Conservation (phyloP, 2,329 filamentous ascomycete species). For the Phaeosphaeriaceae sp. region DNA sequence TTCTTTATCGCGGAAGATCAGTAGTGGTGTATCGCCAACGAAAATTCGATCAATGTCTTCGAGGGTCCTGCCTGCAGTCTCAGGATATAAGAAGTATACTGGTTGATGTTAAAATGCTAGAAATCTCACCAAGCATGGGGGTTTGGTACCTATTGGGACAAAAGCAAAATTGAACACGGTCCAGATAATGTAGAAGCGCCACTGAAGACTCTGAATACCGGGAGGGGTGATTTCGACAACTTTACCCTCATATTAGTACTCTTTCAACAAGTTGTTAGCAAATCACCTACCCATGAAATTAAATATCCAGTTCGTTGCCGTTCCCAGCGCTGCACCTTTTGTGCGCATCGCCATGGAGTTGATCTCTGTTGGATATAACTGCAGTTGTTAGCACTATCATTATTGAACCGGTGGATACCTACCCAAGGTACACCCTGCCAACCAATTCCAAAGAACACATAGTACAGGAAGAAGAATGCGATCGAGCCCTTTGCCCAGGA, state of each 20-base stretch:
- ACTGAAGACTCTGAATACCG: constrained; percentile 50
- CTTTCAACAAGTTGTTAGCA: not conserved
- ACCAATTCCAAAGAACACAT: constrained; percentile 61
- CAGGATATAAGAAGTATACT: constrained; percentile 40
- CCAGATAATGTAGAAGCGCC: constrained; percentile 57
- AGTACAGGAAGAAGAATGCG: constrained; percentile 62
- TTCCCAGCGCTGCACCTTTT: constrained; percentile 57
- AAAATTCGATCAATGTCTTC: constrained; percentile 43
- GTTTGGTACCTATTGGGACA: constrained; percentile 46
- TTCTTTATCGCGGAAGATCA: constrained; percentile 58
- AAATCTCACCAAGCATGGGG: not conserved
- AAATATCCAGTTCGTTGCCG: constrained; percentile 61
- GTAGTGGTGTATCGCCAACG: constrained; percentile 34
- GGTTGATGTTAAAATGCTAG: constrained; percentile 3
- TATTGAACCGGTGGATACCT: not conserved
- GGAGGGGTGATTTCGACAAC: constrained; percentile 52
- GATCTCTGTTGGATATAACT: constrained; percentile 57
- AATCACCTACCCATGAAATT: constrained; percentile 47
- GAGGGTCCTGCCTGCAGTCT: constrained; percentile 37
- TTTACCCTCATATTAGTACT: not conserved
- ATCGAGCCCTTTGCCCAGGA: constrained; percentile 52
- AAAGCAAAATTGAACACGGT: constrained; percentile 56
- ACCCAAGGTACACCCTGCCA: constrained; percentile 57
- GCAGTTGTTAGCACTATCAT: not conserved
- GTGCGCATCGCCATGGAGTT: constrained; percentile 58